Base-by-base conservation (phyloP, 176 grass and related monocot species). In the Lolium rigidum region DNA sequence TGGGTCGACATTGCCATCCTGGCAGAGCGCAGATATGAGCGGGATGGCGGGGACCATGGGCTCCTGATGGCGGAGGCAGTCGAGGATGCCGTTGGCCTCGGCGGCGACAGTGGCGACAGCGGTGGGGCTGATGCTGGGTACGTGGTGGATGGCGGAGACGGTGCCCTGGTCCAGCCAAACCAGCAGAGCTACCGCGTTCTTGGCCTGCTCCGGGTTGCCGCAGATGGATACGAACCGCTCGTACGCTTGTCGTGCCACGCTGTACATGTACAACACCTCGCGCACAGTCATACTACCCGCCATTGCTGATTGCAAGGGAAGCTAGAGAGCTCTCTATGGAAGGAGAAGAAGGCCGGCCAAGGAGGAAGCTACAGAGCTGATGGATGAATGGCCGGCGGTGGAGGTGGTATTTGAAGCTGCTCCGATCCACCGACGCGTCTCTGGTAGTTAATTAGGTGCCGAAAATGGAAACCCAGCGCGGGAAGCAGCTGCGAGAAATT, bases 121-220 rank as follows among this genome's bases (percentile, higher is more conserved):
- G 16, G 16, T 0, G 7, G 31, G 20, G 51, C 69, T 87, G 17
- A 37, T 46, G 4, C 2, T 1, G 0, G 11, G n/a, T 6, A 93
- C 5, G 2, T 63, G 61, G 9, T 7, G 13, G 24, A 93, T 78
- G 44, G 83, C 66, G 6, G 84, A 14, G 37, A 87, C 24, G 41
- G 67, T 80, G 2, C 69, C 43, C 17, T 78, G 82, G 31, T 98
- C 91, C 0, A 95, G 44, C 80, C 89, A 97, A 22, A 91, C 54
- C 26, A 95, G 79, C 8, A 97, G 46, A 7, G 89, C 86, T 15
- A 93, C 80, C 4, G 77, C 51, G 11, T 98, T 98, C 14, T 80
- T 83, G 6, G 93, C 92, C 37, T 79, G 58, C n/a, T 66, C 21
- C 0, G 71, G 76, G 38, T 64, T 50, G 20, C 63, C 59, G 1